Evolutionary conservation across 2,329 filamentous ascomycete species (phyloP).

Genomic region (Microsporum canis): DNA sequence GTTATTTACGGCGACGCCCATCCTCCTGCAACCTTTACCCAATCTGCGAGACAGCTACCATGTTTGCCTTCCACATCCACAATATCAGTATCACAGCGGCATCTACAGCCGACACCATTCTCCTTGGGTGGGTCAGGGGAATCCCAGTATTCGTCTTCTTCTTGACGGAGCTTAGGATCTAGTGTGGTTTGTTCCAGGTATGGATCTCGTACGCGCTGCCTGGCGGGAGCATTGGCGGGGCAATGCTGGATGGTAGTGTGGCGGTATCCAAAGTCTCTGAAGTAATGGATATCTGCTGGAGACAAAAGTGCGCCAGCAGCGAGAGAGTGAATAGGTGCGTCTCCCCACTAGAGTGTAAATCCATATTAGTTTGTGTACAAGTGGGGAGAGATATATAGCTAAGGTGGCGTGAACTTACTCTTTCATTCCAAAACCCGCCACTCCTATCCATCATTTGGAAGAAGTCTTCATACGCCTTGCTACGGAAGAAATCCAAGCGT

Average conservation of each 20-base stretch:
- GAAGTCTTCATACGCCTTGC: slow-evolving; percentile 94
- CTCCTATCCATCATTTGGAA: slow-evolving; percentile 98
- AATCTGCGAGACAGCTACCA: slow-evolving; percentile 86
- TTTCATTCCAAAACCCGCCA: slow-evolving; percentile 98
- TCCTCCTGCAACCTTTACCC: slow-evolving; percentile 93
- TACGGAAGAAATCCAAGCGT: slow-evolving; percentile 86
- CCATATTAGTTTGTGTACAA: slow-evolving; percentile 23
- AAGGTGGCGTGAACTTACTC: slow-evolving; percentile 49
- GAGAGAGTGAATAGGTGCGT: slow-evolving; percentile 94
- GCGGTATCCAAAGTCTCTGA: slow-evolving; percentile 95
- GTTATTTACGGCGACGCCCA: slow-evolving; percentile 55
- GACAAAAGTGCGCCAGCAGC: slow-evolving; percentile 79
- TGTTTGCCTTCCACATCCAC: slow-evolving; percentile 96
- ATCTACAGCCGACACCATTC: slow-evolving; percentile 93
- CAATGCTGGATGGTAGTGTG: slow-evolving; percentile 99
- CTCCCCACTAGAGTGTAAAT: slow-evolving; percentile 66
- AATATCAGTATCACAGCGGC: slow-evolving; percentile 93
- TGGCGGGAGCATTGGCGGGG: slow-evolving; percentile 82
- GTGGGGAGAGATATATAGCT: slow-evolving; percentile 13
- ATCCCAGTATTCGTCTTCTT: slow-evolving; percentile 96
- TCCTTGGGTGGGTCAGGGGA: slow-evolving; percentile 76
- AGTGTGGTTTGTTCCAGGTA: slow-evolving; percentile 71
- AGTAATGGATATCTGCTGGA: slow-evolving; percentile 85
- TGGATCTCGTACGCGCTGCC: slow-evolving; percentile 68
- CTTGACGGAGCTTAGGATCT: slow-evolving; percentile 70